These are phyloP conservation scores for Candida namnaoensis DNA, from an alignment of 805 yeast species.

Conservation along the genomic window DNA sequence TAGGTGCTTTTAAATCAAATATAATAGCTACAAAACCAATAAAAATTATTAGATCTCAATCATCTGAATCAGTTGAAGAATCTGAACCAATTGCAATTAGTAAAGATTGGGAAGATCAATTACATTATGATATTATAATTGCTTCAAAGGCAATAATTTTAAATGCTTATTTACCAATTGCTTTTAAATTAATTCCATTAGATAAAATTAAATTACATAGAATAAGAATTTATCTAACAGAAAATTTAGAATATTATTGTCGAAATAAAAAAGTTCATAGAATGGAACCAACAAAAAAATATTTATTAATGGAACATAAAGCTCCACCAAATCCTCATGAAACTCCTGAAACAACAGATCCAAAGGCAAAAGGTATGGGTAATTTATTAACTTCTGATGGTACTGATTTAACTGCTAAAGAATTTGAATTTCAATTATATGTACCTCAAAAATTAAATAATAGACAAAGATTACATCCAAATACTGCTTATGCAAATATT, in stretches of 20 bases:
- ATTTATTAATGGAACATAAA: slow-evolving; percentile 69
- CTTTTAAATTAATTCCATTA: slow-evolving; percentile 75
- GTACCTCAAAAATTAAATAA: slow-evolving; percentile 65
- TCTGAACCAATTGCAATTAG: slow-evolving; percentile 89
- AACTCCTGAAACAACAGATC: slow-evolving; percentile 19
- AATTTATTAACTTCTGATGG: slow-evolving; percentile 26
- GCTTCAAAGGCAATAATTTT: slow-evolving; percentile 85
- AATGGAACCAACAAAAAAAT: slow-evolving; percentile 83
- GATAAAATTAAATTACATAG: slow-evolving; percentile 84
- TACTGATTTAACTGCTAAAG: slow-evolving; percentile 61
- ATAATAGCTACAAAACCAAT: slow-evolving; percentile 57
- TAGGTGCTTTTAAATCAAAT: slow-evolving; percentile 81
- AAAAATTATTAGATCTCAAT: slow-evolving; percentile 63
- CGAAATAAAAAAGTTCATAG: slow-evolving; percentile 81
- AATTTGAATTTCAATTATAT: slow-evolving; percentile 78
- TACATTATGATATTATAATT: slow-evolving; percentile 83
- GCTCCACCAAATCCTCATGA: slow-evolving; percentile 37
- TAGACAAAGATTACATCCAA: slow-evolving; percentile 65
- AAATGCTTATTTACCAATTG: slow-evolving; percentile 76
- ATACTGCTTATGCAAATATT: slow-evolving; percentile 70
- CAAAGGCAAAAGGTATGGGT: slow-evolving; percentile 31
- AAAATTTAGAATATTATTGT: slow-evolving; percentile 86
- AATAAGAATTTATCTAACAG: slow-evolving; percentile 78
- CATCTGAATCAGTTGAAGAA: slow-evolving; percentile 74
- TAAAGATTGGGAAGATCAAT: slow-evolving; percentile 89